Percentiles rank a stretch among this genome's conserved stretches.
Evolutionary conservation across 306 rosid species (phyloP).

Genomic region (Dalbergia cultrata): DNA sequence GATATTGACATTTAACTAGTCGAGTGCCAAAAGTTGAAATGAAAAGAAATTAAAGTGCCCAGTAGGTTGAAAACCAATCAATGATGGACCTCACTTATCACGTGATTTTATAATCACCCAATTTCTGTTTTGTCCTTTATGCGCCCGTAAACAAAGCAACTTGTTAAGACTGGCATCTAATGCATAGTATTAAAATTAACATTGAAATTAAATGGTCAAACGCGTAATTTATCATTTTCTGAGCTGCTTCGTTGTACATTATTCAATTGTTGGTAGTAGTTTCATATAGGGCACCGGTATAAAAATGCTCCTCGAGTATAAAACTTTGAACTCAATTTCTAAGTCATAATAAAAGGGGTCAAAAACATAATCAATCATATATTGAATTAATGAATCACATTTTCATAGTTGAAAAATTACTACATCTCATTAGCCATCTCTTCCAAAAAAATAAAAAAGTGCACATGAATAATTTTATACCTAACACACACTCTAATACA

Average conservation of each 20-base stretch:
- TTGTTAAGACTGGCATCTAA: background rate
- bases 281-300: background rate
- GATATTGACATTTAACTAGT: background rate
- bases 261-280: background rate
- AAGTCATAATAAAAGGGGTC: background rate
- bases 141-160: background rate
- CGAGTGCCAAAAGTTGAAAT: background rate
- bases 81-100: constrained; percentile 11
- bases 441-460: no score
- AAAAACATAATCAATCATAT: no score
- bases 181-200: background rate
- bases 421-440: no score
- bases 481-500: no score
- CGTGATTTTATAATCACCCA: background rate
- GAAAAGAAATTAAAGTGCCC: background rate
- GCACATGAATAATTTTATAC: no score
- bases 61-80: background rate
- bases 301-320: background rate
- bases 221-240: background rate
- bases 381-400: no score
- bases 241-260: background rate
- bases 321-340: background rate
- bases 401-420: no score
- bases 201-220: background rate
- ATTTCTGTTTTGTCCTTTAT: constrained; percentile 10